Evolutionary conservation across 805 yeast species (phyloP), one percentile per base, ranked within the genome.

Genomic region (Metschnikowia cerradonensis): DNA sequence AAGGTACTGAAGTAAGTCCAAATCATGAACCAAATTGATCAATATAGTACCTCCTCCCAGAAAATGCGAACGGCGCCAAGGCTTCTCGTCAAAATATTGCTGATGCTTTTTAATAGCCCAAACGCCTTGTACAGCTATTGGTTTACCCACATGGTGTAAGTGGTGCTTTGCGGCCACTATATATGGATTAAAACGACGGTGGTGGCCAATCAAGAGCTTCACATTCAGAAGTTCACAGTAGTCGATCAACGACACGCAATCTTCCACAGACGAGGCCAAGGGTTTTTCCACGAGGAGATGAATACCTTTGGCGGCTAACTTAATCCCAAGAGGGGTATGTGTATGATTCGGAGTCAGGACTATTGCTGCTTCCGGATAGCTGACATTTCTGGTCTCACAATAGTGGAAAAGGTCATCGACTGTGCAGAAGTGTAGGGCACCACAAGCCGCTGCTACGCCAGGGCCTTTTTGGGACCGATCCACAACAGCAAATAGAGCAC

Each of bases 271-370:
- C 10, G 73, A 58, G 17, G 73, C 67, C 47, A 73, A 58, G 3
- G 77, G 77, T 44, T 73, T 73, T 52, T 73, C 77, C 42, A 73
- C 67, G 49, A 72, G 62, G 6, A 72, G 55, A 46, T 73, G 68
- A 41, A 73, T 68, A 1, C 75, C 73, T 15, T 59, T 53, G 6
- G 60, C 44, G 3, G 75, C 76, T 50, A 73, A 63, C 46, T 65
- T 61, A 41, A 66, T 59, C 6, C 69, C 66, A 35, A 72, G 58
- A 13, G 60, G 55, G 15, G 72, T 63, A 54, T 73, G 77, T 4
- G 76, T 69, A 47, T 70, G 71, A 53, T 72, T 73, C 4, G 77
- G 77, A 5, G 77, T 72, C 15, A 72, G 69, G 23, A 73, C 62
- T 14, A 73, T 67, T 20, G 76, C 77, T 1, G 71, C 77, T 43